Evolutionary conservation across 345 rosid genomes (phyloP).

Genomic region (Cardamine occulta): DNA sequence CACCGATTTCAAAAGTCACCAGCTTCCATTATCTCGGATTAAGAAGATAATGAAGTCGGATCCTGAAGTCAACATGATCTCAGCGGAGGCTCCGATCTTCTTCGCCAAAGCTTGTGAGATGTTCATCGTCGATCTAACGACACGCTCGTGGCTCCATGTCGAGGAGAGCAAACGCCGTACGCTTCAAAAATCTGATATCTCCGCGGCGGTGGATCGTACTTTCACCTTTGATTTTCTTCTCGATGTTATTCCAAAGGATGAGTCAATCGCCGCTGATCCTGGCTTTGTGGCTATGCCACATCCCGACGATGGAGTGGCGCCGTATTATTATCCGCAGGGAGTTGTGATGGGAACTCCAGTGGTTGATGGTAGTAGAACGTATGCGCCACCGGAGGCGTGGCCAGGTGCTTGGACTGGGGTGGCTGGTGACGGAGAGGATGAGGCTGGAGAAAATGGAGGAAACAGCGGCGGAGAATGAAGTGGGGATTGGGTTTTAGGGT

Average conservation of each 20-base stretch:
- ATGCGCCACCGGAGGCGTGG: constrained; percentile 77
- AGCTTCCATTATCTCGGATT: constrained; percentile 80
- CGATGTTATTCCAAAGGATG: constrained; percentile 79
- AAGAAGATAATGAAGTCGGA: constrained; percentile 95
- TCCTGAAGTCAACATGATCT: constrained; percentile 87
- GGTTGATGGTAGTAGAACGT: constrained; percentile 63
- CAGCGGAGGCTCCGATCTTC: constrained; percentile 82
- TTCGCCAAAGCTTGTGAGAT: constrained; percentile 94
- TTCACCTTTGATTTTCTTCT: constrained; percentile 79
- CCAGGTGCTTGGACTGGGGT: constrained; percentile 35
- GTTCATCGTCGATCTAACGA: constrained; percentile 81
- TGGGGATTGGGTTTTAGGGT: constrained; percentile 2
- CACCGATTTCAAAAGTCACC: constrained; percentile 79
- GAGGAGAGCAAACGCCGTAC: constrained; percentile 85
- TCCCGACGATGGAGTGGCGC: constrained; percentile 66
- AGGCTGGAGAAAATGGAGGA: constrained; percentile 53
- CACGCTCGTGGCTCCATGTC: constrained; percentile 82
- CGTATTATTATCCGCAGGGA: constrained; percentile 64
- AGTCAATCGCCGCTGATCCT: constrained; percentile 55
- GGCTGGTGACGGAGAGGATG: constrained; percentile 52
- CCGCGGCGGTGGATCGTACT: constrained; percentile 74
- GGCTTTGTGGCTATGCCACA: constrained; percentile 55
- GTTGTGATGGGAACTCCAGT: constrained; percentile 48
- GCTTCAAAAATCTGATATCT: constrained; percentile 80
- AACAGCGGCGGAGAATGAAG: constrained; percentile 46